These are phyloP conservation scores for Neopestalotiopsis sp. DNA, from an alignment of 2,329 filamentous ascomycete species.

Conservation along the genomic window DNA sequence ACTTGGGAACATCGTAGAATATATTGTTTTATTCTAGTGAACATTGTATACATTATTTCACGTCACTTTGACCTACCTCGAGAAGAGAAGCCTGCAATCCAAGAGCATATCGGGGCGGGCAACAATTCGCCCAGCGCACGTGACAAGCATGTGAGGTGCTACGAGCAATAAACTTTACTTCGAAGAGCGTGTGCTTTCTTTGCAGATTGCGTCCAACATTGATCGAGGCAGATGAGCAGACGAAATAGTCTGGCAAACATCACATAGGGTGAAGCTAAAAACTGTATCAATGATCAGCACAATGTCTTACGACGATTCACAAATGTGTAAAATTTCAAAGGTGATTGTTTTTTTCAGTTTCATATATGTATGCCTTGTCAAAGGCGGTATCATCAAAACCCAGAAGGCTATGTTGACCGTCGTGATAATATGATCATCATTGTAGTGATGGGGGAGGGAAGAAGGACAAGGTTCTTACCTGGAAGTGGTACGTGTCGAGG, in stretches of 20 bases:
- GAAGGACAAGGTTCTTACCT: slow-evolving; percentile 24
- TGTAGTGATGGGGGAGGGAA: slow-evolving; percentile 29
- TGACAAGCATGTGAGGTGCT: no score
- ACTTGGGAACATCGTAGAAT: no score
- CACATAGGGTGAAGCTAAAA: neutral
- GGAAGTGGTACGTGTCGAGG: neutral
- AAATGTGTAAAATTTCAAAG: neutral
- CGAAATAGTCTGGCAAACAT: no score
- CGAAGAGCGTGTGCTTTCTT: no score
- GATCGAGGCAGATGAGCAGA: neutral
- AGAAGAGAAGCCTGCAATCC: no score
- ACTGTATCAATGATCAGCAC: neutral
- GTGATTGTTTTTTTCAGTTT: slow-evolving; percentile 36
- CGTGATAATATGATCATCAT: slow-evolving; percentile 82
- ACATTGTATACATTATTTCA: no score
- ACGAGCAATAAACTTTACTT: no score
- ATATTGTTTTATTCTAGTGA: no score
- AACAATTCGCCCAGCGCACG: no score
- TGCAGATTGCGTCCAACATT: no score
- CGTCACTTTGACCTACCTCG: no score
- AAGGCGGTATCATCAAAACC: slow-evolving; percentile 81
- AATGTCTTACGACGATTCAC: neutral
- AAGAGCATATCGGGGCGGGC: no score
- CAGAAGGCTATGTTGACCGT: slow-evolving; percentile 82
- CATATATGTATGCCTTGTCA: slow-evolving; percentile 65